phyloP scores from a whole-genome alignment of 768 basidiomycete genomes.

The Sutorius australiensis region DNA sequence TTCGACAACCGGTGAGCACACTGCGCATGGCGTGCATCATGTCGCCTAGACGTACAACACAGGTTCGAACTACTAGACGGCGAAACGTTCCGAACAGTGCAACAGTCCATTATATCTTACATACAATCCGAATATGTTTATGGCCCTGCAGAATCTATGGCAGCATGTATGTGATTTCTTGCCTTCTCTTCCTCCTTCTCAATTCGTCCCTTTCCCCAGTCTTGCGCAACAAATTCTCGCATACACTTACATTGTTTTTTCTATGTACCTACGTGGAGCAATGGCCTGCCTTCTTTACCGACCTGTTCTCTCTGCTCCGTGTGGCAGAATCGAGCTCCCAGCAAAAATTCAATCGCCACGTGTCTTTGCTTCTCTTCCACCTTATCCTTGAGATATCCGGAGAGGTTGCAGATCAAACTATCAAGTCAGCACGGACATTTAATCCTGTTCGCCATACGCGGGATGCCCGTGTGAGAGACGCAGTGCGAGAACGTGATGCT shows the following conservation, averaged over 20 bases:
- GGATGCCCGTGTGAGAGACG: slow-evolving; percentile 84
- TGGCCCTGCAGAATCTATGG: slow-evolving; percentile 77
- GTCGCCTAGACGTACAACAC: slow-evolving; percentile 1
- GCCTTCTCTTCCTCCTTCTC: background rate
- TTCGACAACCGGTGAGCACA: slow-evolving; percentile 72
- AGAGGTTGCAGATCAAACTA: slow-evolving; percentile 94
- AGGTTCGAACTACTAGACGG: slow-evolving; percentile 68
- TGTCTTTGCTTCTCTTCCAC: slow-evolving; percentile 87
- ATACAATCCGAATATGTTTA: slow-evolving; percentile 85
- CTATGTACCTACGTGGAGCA: slow-evolving; percentile 81
- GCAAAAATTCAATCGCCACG: slow-evolving; percentile 72
- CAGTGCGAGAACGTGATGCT: slow-evolving; percentile 87
- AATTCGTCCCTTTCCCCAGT: slow-evolving; percentile 42
- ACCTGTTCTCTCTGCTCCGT: slow-evolving; percentile 71
- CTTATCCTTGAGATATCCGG: slow-evolving; percentile 92
- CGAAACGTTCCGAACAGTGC: slow-evolving; percentile 66
- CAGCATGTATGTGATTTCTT: slow-evolving; percentile 63
- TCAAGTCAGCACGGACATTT: slow-evolving; percentile 81
- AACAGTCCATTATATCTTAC: slow-evolving; percentile 75
- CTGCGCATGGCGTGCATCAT: background rate
- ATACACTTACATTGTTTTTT: slow-evolving; percentile 86
- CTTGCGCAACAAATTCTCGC: slow-evolving; percentile 92
- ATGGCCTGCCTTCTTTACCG: slow-evolving; percentile 82
- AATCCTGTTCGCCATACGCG: slow-evolving; percentile 67
- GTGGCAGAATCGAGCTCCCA: slow-evolving; percentile 52